Conservation (phyloP, 192 early-diverging fungal species). For the Coemansia sp. region DNA sequence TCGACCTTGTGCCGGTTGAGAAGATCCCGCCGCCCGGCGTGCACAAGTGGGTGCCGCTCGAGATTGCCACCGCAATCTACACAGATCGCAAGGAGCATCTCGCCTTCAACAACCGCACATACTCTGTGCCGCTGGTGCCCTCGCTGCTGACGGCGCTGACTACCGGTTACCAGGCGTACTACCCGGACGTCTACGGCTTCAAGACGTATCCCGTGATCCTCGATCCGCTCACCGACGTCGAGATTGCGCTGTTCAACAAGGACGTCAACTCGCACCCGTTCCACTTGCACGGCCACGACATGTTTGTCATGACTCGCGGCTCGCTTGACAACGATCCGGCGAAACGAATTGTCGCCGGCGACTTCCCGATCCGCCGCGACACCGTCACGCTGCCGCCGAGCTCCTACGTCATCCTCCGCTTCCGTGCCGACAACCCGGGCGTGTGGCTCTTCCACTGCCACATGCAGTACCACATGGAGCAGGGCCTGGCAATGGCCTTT, state of each 20-base stretch:
- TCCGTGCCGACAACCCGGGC: conserved; percentile 50
- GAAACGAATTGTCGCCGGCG: conserved; percentile 10
- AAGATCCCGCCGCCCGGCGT: conserved; percentile 33
- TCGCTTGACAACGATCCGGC: conserved; percentile 34
- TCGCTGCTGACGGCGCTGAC: conserved; percentile 67
- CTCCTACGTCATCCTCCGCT: conserved; percentile 68
- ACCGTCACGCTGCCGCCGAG: conserved; percentile 65
- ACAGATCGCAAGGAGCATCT: conserved; percentile 75
- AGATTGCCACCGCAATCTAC: conserved; percentile 63
- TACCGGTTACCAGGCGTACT: conserved; percentile 59
- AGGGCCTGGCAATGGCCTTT: conserved; percentile 70
- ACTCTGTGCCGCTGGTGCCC: conserved; percentile 64
- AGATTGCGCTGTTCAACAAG: conserved; percentile 78
- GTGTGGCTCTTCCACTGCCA: conserved; percentile 90
- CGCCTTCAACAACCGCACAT: conserved; percentile 76
- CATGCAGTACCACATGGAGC: conserved; percentile 60
- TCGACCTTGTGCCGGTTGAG: conserved; percentile 59
- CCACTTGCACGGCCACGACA: conserved; percentile 87
- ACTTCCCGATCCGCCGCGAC: conserved; percentile 64
- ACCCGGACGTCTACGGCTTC: conserved; percentile 65
- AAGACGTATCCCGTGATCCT: conserved; percentile 64
- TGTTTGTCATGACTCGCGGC: conserved; percentile 71
- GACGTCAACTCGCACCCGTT: conserved; percentile 76
- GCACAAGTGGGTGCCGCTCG: conserved; percentile 55
- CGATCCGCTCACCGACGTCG: conserved; percentile 62